Evolutionary conservation across 768 basidiomycete species (phyloP), one percentile per base, ranked within the genome.

Genomic region (Lactarius quietus): DNA sequence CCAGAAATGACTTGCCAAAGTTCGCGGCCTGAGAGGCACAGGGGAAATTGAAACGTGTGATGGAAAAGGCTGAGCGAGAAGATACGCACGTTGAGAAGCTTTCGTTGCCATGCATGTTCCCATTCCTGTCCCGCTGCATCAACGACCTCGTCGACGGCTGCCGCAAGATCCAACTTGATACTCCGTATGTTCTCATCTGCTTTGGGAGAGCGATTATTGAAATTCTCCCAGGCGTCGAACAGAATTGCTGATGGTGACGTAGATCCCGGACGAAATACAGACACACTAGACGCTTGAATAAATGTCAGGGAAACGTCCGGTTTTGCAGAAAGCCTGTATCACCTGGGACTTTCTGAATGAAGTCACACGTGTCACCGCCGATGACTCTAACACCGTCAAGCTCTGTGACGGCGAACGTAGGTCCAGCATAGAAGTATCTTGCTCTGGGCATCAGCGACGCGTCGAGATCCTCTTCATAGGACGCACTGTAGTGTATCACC

Each of bases 1-100:
- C 97, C 68, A 99, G 76, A 74, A 95, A 99, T 0, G 93, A 90
- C 66, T 94, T 85, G 1, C 96, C 97, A 72, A 96, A 98, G 73
- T 95, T 95, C 9, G 96, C 96, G n/a, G 95, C 94, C 92, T 96
- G 69, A 8, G n/a, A n/a, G n/a, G n/a, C n/a, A n/a, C n/a, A n/a
- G 29, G 23, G 20, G 53, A 36, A 39, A 39, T n/a, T 35, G 23
- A 56, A 26, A 45, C 65, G 39, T 41, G 64, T 55, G 23, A 18
- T 10, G 8, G 59, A 39, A 17, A 6, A n/a, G n/a, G 10, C 5
- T 31, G 23, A 54, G 29, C 41, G 29, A 23, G 26, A 57, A 29
- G 64, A 43, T 1, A 73, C 83, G 70, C 66, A 94, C 95, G 73
- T 87, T 92, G 23, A 98, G 80, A 55, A 98, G 82, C 41, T 84